Conservation (phyloP, 2,329 filamentous ascomycete species). For the Aspergillus sp. region DNA sequence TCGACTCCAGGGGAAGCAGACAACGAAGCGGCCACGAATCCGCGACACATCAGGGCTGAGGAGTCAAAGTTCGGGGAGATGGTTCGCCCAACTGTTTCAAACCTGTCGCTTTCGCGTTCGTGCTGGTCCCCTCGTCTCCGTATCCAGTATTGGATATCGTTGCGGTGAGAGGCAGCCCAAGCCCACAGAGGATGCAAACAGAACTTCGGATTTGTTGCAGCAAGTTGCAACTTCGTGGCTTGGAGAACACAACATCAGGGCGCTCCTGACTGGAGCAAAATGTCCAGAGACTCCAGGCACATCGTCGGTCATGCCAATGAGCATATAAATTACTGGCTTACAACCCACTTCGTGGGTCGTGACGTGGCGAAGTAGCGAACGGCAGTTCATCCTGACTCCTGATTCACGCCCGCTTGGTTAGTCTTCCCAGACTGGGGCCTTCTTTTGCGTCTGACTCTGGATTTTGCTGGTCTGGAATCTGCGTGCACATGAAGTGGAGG, state of each 20-base stretch:
- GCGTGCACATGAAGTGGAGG: not conserved
- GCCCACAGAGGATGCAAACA: not conserved
- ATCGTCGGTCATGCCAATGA: not conserved
- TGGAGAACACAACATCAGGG: not conserved
- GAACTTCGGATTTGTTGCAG: not conserved
- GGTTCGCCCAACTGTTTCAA: not conserved
- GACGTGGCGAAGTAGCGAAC: conserved; percentile 12
- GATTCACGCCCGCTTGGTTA: not conserved
- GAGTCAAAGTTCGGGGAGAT: not conserved
- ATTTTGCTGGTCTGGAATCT: conserved; percentile 1
- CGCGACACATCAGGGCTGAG: not conserved
- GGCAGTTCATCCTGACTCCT: not conserved
- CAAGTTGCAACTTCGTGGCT: not conserved
- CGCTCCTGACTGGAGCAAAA: not conserved
- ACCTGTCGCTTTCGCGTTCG: not conserved
- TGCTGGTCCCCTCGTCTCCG: not conserved
- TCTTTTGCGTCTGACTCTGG: not conserved
- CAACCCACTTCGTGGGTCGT: conserved; percentile 7
- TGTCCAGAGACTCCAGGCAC: not conserved
- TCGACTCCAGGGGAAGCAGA: not conserved
- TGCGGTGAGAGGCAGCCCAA: not conserved
- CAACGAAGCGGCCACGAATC: not conserved
- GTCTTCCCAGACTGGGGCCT: not conserved
- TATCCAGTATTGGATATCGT: not conserved
- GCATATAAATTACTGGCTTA: not conserved